phyloP scores from a whole-genome alignment of 495 filamentous ascomycete genomes.

The Penicilliopsis zonata region DNA sequence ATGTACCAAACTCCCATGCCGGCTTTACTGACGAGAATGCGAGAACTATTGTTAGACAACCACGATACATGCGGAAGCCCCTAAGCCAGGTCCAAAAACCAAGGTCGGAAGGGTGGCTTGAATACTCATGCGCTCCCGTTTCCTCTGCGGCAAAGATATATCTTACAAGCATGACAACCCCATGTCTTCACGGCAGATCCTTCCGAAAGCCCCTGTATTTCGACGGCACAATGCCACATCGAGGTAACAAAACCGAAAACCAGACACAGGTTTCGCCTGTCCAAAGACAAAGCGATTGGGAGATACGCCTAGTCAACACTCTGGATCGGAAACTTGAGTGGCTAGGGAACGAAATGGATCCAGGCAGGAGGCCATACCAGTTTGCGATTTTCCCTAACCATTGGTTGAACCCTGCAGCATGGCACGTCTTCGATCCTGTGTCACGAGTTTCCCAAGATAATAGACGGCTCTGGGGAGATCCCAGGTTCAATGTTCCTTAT shows the following conservation, averaged over 20 bases:
- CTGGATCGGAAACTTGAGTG: conserved; percentile 27
- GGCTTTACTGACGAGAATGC: neutral
- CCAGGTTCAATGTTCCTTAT: conserved; percentile 23
- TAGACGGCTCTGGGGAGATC: conserved; percentile 23
- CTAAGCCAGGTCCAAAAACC: too few species aligned
- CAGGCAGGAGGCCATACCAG: conserved; percentile 30
- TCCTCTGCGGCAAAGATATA: too few species aligned
- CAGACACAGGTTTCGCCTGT: too few species aligned
- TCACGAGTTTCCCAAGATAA: conserved; percentile 22
- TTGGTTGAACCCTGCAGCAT: conserved; percentile 29
- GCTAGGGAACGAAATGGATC: conserved; percentile 25
- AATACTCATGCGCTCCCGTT: too few species aligned
- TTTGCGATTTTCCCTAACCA: conserved; percentile 31
- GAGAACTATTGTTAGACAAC: neutral
- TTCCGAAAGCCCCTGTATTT: too few species aligned
- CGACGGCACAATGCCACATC: too few species aligned
- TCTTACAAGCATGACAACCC: too few species aligned
- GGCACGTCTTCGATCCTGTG: conserved; percentile 27
- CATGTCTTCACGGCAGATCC: too few species aligned
- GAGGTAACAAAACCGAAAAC: too few species aligned
- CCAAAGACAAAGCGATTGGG: conserved; percentile 27
- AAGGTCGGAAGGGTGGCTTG: too few species aligned
- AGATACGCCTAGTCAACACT: conserved; percentile 21
- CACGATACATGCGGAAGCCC: too few species aligned
- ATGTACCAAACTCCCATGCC: too few species aligned